A percentile compares a stretch with the other conserved stretches of the same genome.
These are phyloP conservation scores for Suillus paluster DNA, from an alignment of 768 basidiomycete species.

Conservation along the genomic window DNA sequence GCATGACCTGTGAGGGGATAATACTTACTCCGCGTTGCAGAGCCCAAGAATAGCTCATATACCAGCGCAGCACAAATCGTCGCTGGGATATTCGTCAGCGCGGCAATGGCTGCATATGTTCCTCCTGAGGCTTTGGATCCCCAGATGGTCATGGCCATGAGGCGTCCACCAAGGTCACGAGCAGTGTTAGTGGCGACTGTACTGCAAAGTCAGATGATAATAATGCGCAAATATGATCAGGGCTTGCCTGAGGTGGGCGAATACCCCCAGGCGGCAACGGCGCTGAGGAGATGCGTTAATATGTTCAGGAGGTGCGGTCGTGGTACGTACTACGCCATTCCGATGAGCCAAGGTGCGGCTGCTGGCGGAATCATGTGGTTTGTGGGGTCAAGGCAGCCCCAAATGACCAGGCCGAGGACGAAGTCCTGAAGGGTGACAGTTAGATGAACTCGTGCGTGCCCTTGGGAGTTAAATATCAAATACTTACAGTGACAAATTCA, in stretches of 20 bases:
- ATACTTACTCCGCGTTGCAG: conserved; percentile 59
- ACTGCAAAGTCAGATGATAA: background rate
- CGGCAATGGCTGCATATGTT: conserved; percentile 62
- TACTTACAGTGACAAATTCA: conserved; percentile 42
- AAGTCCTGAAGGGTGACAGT: conserved; percentile 39
- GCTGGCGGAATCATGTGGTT: conserved; percentile 61
- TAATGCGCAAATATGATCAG: conserved; percentile 13
- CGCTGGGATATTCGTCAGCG: conserved; percentile 69
- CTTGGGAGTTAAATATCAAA: background rate
- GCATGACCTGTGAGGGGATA: background rate
- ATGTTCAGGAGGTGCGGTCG: background rate
- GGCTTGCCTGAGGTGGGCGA: conserved; percentile 49
- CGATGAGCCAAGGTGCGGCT: conserved; percentile 54
- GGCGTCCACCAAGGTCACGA: conserved; percentile 67
- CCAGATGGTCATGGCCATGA: conserved; percentile 67
- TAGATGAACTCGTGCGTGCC: background rate
- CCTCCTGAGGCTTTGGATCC: conserved; percentile 56
- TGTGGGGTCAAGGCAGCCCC: conserved; percentile 59
- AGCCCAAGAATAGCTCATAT: conserved; percentile 61
- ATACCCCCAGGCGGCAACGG: conserved; percentile 63
- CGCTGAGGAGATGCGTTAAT: conserved; percentile 39
- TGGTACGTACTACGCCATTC: conserved; percentile 58
- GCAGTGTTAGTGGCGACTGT: conserved; percentile 67
- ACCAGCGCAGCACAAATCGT: conserved; percentile 56
- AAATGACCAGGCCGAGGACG: conserved; percentile 54